These are phyloP conservation scores for Arctium lappa DNA, from an alignment of 129 eudicot species.

Conservation along the genomic window DNA sequence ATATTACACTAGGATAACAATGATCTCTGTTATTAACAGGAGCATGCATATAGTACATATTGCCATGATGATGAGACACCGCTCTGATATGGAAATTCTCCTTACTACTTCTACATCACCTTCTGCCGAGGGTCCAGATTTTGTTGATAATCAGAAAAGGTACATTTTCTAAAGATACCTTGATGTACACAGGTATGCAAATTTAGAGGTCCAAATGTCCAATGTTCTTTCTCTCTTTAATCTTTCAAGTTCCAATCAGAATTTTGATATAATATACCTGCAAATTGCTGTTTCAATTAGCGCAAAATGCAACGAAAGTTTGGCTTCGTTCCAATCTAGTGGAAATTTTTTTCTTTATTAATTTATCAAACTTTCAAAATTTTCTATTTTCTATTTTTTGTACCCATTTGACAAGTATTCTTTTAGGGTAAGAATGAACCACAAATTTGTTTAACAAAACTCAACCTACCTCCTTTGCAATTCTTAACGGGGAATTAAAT, in stretches of 20 bases:
- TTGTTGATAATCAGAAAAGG: constrained; percentile 72
- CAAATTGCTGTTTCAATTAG: neutral
- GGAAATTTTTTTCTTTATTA: neutral
- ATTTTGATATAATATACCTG: neutral
- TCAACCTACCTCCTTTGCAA: too few relatives aligned
- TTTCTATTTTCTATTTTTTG: neutral
- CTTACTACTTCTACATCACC: constrained; percentile 81
- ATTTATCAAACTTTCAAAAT: neutral
- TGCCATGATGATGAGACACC: constrained; percentile 41
- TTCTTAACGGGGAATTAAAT: too few relatives aligned
- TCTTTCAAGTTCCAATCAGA: neutral
- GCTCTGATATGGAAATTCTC: constrained; percentile 68
- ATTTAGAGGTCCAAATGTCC: neutral
- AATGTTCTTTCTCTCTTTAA: neutral
- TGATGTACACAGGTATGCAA: neutral
- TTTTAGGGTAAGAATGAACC: too few relatives aligned
- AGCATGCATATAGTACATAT: constrained; percentile 25
- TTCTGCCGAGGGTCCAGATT: constrained; percentile 81
- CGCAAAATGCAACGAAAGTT: neutral
- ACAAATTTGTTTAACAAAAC: too few relatives aligned
- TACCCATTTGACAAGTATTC: neutral
- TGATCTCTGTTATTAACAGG: constrained; percentile 38
- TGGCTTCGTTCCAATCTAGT: neutral
- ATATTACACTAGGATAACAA: neutral
- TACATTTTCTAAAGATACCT: constrained; percentile 1